Evolutionary conservation across 129 eudicot genomes (phyloP).

Genomic region (Pulicaria dysenterica): DNA sequence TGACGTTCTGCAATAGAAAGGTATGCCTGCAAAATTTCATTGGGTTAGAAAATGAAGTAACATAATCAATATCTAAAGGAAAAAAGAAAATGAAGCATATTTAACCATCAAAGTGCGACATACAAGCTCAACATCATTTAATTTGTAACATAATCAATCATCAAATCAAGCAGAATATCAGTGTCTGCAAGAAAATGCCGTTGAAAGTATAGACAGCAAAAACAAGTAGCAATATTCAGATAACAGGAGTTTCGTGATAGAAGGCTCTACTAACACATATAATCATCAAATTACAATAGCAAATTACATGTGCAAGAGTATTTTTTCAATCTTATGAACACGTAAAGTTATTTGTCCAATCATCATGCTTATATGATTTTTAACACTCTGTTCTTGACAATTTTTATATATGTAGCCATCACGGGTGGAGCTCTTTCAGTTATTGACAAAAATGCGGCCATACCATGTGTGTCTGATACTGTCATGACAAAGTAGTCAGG

Average conservation of each 20-base stretch:
- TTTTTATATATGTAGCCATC: background rate
- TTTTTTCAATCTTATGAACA: background rate
- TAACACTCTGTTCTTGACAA: background rate
- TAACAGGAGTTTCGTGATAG: background rate
- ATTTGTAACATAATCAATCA: background rate
- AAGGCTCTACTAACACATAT: background rate
- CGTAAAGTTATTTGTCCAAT: background rate
- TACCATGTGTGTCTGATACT: background rate
- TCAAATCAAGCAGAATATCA: background rate
- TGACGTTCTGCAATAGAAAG: slow-evolving; percentile 60
- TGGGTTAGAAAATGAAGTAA: slow-evolving; percentile 9
- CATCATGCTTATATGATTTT: background rate
- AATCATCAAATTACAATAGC: background rate
- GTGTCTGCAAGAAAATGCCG: background rate
- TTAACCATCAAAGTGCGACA: background rate
- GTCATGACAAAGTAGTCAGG: too few species aligned
- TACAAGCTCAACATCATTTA: slow-evolving; percentile 1
- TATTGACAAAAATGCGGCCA: background rate
- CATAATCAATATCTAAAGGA: background rate
- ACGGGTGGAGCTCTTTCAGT: background rate
- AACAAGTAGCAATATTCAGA: too few species aligned
- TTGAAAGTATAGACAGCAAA: too few species aligned
- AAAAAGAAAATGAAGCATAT: background rate
- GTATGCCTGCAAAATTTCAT: slow-evolving; percentile 57
- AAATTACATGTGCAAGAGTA: background rate